Evolutionary conservation across 1,284 basidiomycete species (phyloP), one percentile per base, ranked within the genome.

Genomic region (Leccinum pallidistipes): DNA sequence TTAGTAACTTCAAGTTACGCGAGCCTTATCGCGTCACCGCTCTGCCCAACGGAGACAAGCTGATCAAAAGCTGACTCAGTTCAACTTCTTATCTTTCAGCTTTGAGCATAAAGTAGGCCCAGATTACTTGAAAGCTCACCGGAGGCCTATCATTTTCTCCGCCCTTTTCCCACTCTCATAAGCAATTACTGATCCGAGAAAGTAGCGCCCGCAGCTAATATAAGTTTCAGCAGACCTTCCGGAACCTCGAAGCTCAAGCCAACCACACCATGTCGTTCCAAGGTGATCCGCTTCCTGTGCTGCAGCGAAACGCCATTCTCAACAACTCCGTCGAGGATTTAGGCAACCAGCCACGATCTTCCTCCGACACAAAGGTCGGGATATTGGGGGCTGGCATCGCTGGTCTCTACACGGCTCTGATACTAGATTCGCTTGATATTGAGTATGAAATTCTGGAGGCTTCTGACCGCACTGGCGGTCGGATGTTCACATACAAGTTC

Each of bases 361-460:
- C 18, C 43, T 45, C 43, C 11, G 11, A 21, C 10, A 18, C 43
- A 45, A 45, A 21, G 43, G 65, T 68, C 14, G 68, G 68, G 14
- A 69, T 68, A 10, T 10, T 68, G 3, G 66, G 66, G 2, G 66
- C 68, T 34, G 75, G 75, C 3, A 66, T 71, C 6, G 77, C 40
- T 7, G 43, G 43, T 21, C 43, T 45, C 18, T 45, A 45, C 43
- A 12, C 43, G n/a, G 43, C 43, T 11, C 18, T 45, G 18, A 45
- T 45, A 45, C 18, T 45, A 21, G 18, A 45, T 7, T 45, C 43
- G n/a, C 43, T 45, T 7, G 43, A 45, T 7, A 45, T 45, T 2
- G 43, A 45, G 18, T 45, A 45, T 21, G 43, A 45, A 21, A 45
- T 45, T 21, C 18, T 45, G 43, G 43, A 45, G 43, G 43, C 43